Conservation (phyloP, 192 early-diverging fungal genomes). For the Lobulomyces angularis region DNA sequence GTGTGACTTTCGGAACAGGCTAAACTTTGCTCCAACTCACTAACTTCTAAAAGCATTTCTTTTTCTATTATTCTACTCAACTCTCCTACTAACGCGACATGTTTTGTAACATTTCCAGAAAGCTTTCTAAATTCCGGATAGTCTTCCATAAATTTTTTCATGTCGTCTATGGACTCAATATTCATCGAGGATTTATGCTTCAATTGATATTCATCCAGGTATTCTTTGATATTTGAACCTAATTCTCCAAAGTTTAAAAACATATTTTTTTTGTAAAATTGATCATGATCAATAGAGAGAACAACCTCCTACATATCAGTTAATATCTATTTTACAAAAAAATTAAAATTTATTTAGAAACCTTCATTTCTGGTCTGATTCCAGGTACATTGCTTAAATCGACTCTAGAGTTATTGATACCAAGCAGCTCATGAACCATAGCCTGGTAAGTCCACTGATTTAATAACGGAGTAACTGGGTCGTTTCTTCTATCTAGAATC, state of each 20-base stretch:
- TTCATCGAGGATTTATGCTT: slow-evolving; percentile 82
- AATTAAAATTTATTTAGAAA: slow-evolving; percentile 13
- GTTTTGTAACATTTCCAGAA: slow-evolving; percentile 93
- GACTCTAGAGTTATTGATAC: slow-evolving; percentile 83
- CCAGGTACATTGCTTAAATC: slow-evolving; percentile 75
- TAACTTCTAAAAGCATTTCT: slow-evolving; percentile 67
- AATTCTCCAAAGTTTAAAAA: slow-evolving; percentile 90
- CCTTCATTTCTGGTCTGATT: slow-evolving; percentile 71
- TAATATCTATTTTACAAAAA: neutral
- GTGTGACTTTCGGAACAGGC: slow-evolving; percentile 79
- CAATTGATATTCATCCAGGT: slow-evolving; percentile 87
- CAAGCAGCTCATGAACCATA: slow-evolving; percentile 92
- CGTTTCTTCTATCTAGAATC: slow-evolving; percentile 86
- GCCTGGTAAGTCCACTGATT: slow-evolving; percentile 99
- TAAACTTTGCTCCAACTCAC: slow-evolving; percentile 89
- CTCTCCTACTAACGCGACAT: slow-evolving; percentile 96
- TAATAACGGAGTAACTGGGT: slow-evolving; percentile 87
- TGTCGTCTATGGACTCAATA: slow-evolving; percentile 91
- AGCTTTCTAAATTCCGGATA: slow-evolving; percentile 97
- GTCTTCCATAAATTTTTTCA: slow-evolving; percentile 98
- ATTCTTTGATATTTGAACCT: slow-evolving; percentile 82
- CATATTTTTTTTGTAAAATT: slow-evolving; percentile 83
- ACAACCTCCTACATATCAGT: slow-evolving; percentile 62
- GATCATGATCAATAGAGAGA: slow-evolving; percentile 76
- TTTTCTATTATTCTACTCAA: slow-evolving; percentile 67